A percentile compares a stretch with the other conserved stretches of the same genome.
Conservation (phyloP, 441 rosid genomes). For the Kokia cookei region DNA sequence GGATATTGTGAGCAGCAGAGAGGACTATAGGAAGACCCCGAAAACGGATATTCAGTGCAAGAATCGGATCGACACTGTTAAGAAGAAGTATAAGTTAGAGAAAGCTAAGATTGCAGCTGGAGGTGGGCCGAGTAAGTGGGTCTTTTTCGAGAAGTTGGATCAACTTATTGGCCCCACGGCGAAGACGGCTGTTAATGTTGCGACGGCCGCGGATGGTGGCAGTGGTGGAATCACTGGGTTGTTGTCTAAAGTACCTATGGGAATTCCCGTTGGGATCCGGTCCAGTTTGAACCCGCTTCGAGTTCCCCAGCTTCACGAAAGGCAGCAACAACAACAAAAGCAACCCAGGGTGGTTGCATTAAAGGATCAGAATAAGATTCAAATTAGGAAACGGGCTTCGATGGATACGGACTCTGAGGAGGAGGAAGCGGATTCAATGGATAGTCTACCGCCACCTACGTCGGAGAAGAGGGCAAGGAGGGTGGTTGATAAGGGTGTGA, state of each 20-base stretch:
- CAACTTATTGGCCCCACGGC: constrained; percentile 47
- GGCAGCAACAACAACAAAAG: constrained; percentile 16
- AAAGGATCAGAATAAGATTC: constrained; percentile 32
- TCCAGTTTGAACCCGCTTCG: constrained; percentile 20
- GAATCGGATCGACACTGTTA: constrained; percentile 68
- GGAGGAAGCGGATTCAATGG: constrained; percentile 42
- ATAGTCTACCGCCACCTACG: constrained; percentile 44
- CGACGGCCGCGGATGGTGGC: constrained; percentile 4
- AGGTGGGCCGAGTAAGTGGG: constrained; percentile 46
- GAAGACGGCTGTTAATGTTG: constrained; percentile 20
- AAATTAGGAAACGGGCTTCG: constrained; percentile 28
- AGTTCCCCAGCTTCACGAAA: not conserved
- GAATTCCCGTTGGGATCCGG: constrained; percentile 37
- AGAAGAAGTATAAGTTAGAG: constrained; percentile 63
- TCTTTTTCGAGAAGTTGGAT: constrained; percentile 49
- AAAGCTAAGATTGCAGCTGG: constrained; percentile 37
- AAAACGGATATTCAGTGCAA: constrained; percentile 62
- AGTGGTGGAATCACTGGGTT: constrained; percentile 17
- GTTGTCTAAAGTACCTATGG: constrained; percentile 34
- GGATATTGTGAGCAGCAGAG: constrained; percentile 51
- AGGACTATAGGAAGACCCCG: constrained; percentile 36
- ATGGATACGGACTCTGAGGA: constrained; percentile 37
- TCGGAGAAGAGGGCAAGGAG: constrained; percentile 28
- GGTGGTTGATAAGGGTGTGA: constrained; percentile 9
- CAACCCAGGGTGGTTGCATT: constrained; percentile 8